Evolutionary conservation across 306 rosid genomes (phyloP).

Genomic region (Rosa multiflora): DNA sequence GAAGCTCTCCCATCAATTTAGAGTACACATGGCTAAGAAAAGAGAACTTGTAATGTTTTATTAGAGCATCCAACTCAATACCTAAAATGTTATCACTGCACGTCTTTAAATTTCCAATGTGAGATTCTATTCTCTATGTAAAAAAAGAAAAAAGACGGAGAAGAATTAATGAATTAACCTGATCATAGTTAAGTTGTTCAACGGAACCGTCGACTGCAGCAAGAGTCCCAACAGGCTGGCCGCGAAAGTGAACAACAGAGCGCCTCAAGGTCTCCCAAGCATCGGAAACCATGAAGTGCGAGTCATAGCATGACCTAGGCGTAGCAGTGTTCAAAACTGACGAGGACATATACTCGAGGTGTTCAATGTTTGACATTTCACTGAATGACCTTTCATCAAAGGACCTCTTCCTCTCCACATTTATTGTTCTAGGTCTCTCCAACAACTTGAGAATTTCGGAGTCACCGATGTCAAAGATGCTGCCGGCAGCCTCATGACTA

Average conservation of each 20-base stretch:
- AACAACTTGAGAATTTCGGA: conserved; percentile 1
- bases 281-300: conserved; percentile 30
- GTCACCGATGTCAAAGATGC: conserved; percentile 17
- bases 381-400: conserved; percentile 35
- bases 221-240: conserved; percentile 33
- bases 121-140: not conserved
- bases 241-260: conserved; percentile 26
- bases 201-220: conserved; percentile 32
- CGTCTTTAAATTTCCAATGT: no score
- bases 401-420: conserved; percentile 29
- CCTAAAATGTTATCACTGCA: not conserved
- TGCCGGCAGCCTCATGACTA: conserved; percentile 4
- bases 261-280: conserved; percentile 39
- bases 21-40: no score
- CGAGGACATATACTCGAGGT: conserved; percentile 3
- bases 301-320: conserved; percentile 22
- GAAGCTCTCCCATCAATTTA: no score
- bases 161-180: conserved; percentile 18
- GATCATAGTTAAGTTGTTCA: conserved; percentile 40
- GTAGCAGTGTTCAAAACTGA: conserved; percentile 9
- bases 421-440: conserved; percentile 19
- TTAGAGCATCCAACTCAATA: no score
- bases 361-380: conserved; percentile 23
- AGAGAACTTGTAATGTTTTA: no score
- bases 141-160: not conserved